Evolutionary conservation across 2,329 filamentous ascomycete genomes (phyloP), one percentile per base, ranked within the genome.

Genomic region (Pseudogymnoascus sp.): DNA sequence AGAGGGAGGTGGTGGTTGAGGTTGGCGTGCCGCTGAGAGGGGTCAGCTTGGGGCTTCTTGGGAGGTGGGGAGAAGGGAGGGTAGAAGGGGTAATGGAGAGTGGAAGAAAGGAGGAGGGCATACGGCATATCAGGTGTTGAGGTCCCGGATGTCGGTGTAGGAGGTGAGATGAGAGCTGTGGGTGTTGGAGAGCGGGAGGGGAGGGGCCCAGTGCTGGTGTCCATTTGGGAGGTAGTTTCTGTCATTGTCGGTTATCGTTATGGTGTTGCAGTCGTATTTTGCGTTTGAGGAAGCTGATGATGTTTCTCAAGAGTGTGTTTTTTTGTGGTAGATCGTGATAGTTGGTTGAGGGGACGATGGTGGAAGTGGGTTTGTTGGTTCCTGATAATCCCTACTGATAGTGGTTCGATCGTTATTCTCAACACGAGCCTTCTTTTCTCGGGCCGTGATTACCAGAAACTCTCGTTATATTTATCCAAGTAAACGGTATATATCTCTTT

Each of bases 171-270:
- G n/a, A 50, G 44, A n/a, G 44, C 44, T 50, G 44, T 50, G 26
- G 44, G 44, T 31, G 92, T 33, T 92, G 92, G 21, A 92, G 96
- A 66, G 90, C 88, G 61, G 90, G 87, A 65, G 90, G 89, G 36
- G 90, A 92, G 17, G 87, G 85, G 64, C 90, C 89, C 47, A 91
- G 91, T 63, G 96, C 24, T 31, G 44, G 44, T 82, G 73, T 92
- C 91, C 79, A 93, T 92, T 65, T 93, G 76, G 63, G 88, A 92
- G 21, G 71, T 70, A 58, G 68, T 68, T 9, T 68, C 63, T 65
- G 71, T 68, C 29, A 61, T 63, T 15, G 17, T 17, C 17, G 17
- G 10, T 60, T 36, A 36, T 17, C 13, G 29, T 29, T 29, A 11
- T 57, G 24, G 17, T 17, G 36, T 31, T 29, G 9, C 11, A 4